Base-by-base conservation (phyloP, 2,329 filamentous ascomycete genomes). In the Trichoderma koningiopsis region DNA sequence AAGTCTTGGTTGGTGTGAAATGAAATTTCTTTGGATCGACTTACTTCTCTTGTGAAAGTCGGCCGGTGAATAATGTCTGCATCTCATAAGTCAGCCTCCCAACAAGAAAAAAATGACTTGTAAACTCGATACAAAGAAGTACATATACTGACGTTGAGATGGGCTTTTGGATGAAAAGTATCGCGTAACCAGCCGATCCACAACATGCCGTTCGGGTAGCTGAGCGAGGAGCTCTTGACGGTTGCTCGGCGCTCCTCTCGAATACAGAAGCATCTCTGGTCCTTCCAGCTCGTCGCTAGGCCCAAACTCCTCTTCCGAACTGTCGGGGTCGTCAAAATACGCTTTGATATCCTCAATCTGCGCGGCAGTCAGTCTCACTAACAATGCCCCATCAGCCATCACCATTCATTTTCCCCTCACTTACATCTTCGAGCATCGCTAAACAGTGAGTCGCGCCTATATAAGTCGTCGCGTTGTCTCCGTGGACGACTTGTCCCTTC, bases 371-470 rank as follows among this genome's bases (percentile, higher is more conserved):
- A 66, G 33, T 37, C 14, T 60, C 56, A 29, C 10, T 31, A 13
- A 40, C 37, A 35, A 56, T 16, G 22, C 22, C n/a, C 56, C 27
- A n/a, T 31, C 11, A 4, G 4, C 2, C 31, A 60, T 29, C 19
- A 19, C 3, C 5, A 14, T 8, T 58, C n/a, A 4, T 5, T 11
- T 16, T 40, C 33, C 33, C 24, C 31, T 52, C 40, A 58, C 64
- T 68, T 72, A 88, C 86, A 79, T 89, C 85, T 73, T 88, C 85
- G 13, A 89, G 77, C 76, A 89, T 87, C 2, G 87, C 87, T 79
- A 88, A 84, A 72, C 86, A 88, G 70, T 89, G 86, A 56, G 87
- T 88, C 4, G 86, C 86, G 1, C 87, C 87, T 5, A 89, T 83
- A 72, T 87, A 89, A 5, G 83, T 86, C 53, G 81, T 83, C 11